These are phyloP conservation scores for Coemansia sp. DNA, from an alignment of 192 early-diverging fungal species.

Conservation along the genomic window DNA sequence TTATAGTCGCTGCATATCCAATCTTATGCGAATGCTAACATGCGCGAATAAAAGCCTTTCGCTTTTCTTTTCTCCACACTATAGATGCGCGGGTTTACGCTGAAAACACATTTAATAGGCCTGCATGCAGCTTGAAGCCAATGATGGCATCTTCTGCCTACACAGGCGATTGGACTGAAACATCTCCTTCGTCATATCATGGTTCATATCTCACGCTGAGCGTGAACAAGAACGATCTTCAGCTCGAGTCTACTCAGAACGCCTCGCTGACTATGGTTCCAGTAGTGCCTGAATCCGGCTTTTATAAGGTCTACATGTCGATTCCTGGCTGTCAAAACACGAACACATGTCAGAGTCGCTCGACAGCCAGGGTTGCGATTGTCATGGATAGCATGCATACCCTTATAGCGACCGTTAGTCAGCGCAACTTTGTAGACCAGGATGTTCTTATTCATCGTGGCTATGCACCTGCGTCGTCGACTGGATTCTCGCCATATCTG, in stretches of 20 bases:
- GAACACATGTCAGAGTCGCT: conserved; percentile 48
- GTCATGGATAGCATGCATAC: conserved; percentile 23
- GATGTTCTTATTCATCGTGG: conserved; percentile 54
- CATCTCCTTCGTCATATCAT: conserved; percentile 36
- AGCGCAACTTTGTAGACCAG: conserved; percentile 50
- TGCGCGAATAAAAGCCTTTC: background rate
- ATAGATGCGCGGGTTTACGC: conserved; percentile 45
- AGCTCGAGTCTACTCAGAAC: conserved; percentile 18
- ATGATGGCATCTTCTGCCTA: conserved; percentile 21
- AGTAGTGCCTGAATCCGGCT: conserved; percentile 61
- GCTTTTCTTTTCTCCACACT: background rate
- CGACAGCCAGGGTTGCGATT: conserved; percentile 29
- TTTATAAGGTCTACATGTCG: conserved; percentile 59
- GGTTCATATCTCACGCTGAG: conserved; percentile 38
- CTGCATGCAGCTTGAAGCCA: conserved; percentile 31
- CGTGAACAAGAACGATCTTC: conserved; percentile 25
- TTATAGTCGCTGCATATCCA: background rate
- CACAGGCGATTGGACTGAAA: conserved; percentile 37
- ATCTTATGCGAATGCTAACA: background rate
- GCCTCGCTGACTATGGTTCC: conserved; percentile 43
- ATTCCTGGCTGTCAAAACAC: conserved; percentile 62
- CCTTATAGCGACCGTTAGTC: conserved; percentile 37
- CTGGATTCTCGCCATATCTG: conserved; percentile 55
- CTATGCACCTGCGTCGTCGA: conserved; percentile 53
- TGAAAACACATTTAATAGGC: conserved; percentile 39